Base-by-base conservation (phyloP, 352 stramenopile genomes). In the Phytophthora cryptogea region DNA sequence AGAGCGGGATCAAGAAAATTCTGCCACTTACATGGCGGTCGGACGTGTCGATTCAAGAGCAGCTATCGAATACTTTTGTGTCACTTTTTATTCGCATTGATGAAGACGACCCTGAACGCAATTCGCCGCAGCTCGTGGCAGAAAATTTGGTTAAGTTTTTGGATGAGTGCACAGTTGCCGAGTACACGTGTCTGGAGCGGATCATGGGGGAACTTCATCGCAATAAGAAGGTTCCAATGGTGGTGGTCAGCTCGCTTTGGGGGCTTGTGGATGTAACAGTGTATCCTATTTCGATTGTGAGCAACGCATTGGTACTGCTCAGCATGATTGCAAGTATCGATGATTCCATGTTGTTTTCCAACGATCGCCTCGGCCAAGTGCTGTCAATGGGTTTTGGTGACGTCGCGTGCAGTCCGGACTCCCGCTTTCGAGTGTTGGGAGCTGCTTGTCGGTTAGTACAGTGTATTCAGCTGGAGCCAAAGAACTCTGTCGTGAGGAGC, bases 21-120 rank as follows among this genome's bases (percentile, higher is more conserved):
- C 82, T 99, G 14, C 82, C 86, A 11, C 74, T 98, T 1, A 97
- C 97, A 58, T 98, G 90, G 89, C 90, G 90, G 31, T 79, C 76
- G 1, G 92, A 98, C 45, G 64, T 86, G 45, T 86, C 72, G 1
- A 93, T 98, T 39, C 88, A 95, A 63, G 90, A 98, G 9, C 88
- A 98, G 64, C 80, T 98, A 8, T 68, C 97, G 0, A 91, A 86
- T 37, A 95, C 92, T 2, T 92, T 95, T 36, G 71, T 83, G 11
- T 66, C 73, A 36, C 51, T 92, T 4, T 92, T 92, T 36, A 78
- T 94, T 33, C 59, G 65, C 17, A 81, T 86, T 45, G 68, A 82
- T 45, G 44, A 66, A 17, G 66, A 74, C 14, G 71, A 87, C n/a
- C 33, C 54, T 27, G 72, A 81, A 9, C 66, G 76, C 2, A 59